Evolutionary conservation across 139 green algal genomes (phyloP).

Genomic region (Chlorella sp.): DNA sequence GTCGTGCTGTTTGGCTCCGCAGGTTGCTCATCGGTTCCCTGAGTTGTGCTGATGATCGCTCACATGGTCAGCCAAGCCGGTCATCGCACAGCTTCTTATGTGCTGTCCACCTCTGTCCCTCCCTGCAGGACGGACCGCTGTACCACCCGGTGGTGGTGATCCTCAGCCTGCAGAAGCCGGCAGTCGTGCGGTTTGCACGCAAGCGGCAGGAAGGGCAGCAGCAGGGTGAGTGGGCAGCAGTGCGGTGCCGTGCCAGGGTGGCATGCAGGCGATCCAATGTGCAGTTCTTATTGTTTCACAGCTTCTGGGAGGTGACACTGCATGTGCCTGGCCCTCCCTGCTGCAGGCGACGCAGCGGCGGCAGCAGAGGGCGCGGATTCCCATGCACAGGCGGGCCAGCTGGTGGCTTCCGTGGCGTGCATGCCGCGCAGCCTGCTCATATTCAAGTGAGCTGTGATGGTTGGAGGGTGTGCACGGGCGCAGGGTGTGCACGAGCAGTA

Average conservation of each 20-base stretch:
- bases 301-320: too few relatives aligned
- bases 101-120: too few relatives aligned
- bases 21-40: too few relatives aligned
- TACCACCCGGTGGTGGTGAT: slow-evolving; percentile 47
- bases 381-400: background rate
- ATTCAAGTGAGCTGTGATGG: slow-evolving; percentile 1
- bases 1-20: too few relatives aligned
- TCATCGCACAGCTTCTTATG: too few relatives aligned
- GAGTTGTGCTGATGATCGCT: too few relatives aligned
- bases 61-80: too few relatives aligned
- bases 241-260: too few relatives aligned
- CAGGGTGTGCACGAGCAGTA: too few relatives aligned
- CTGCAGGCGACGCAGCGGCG: slow-evolving; percentile 23
- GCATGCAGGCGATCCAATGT: too few relatives aligned
- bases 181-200: slow-evolving; percentile 37
- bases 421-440: slow-evolving; percentile 24
- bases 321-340: background rate
- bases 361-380: background rate
- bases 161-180: slow-evolving; percentile 19
- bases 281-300: too few relatives aligned
- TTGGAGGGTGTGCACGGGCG: too few relatives aligned
- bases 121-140: slow-evolving; percentile 30
- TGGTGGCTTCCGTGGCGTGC: slow-evolving; percentile 21
- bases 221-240: background rate
- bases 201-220: slow-evolving; percentile 6